Evolutionary conservation across 2,329 filamentous ascomycete species (phyloP), one percentile per base, ranked within the genome.

Genomic region (Colletotrichum tropicicola): DNA sequence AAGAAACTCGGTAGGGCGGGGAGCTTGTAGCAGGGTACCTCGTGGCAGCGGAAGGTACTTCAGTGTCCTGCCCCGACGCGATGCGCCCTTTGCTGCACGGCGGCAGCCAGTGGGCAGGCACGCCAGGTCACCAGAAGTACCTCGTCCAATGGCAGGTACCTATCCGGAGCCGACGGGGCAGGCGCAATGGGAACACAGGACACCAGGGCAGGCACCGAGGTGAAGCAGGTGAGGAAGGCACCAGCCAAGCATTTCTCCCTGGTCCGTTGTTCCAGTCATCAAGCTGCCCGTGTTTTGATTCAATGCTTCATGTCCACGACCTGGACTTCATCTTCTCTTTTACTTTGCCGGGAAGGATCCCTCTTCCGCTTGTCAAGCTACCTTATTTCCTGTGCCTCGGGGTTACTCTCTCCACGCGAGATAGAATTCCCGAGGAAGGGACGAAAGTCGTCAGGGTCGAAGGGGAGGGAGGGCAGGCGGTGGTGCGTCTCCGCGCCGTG

Each of bases 1-100:
- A 57, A 58, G 61, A 59, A 52, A 51, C 54, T 59, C 45, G 54
- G 45, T 39, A 47, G 47, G 53, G 59, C 37, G 53, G 47, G 45
- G n/a, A 47, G 61, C 37, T 64, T 52, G 51, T 56, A 12, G 17
- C 25, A n/a, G 10, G 5, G n/a, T 35, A 35, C 32, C 12, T 35
- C 32, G 13, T 35, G 6, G 15, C 43, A 19, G 56, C n/a, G n/a
- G n/a, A n/a, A n/a, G n/a, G n/a, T n/a, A n/a, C n/a, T n/a, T n/a
- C n/a, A n/a, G n/a, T n/a, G n/a, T n/a, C n/a, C n/a, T n/a, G n/a
- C n/a, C n/a, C n/a, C n/a, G n/a, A n/a, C n/a, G n/a, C n/a, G n/a
- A n/a, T 58, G 37, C 32, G 37, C 6, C 45, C 28, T 37, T 32
- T 32, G 53, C 28, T 27, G 9, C 17, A 6, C 17, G 25, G 35